Evolutionary conservation across 768 basidiomycete genomes (phyloP), one percentile per base, ranked within the genome.

Genomic region (Saitozyma podzolica): DNA sequence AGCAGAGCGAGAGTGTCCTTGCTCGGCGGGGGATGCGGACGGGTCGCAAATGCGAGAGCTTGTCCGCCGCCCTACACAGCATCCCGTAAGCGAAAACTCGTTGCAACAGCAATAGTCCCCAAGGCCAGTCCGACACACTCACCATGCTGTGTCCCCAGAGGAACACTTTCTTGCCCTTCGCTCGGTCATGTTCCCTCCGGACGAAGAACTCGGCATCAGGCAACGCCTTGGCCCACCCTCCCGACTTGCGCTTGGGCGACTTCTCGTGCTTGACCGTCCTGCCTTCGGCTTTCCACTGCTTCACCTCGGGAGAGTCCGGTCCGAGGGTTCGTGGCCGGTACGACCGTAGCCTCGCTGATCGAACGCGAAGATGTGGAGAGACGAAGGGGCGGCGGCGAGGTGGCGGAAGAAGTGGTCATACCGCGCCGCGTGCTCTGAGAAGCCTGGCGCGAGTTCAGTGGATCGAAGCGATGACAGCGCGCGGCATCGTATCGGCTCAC

Each of bases 161-260:
- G 65, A 76, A 76, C 19, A 76, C 56, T 58, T 67, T 72, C 61
- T 67, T 72, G 16, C 66, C 66, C n/a, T 48, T 63, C 13, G 71
- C 71, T 14, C 40, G 17, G 16, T 63, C 63, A 20, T 53, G 59
- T 47, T 70, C 70, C 6, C 68, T 29, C 54, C 63, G 64, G 1
- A 76, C 72, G 45, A 74, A 76, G 59, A 63, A 76, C 47, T 74
- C 72, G 58, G 74, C 74, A 69, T 76, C 75, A 48, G 68, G 65
- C 17, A 76, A 50, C 8, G 55, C 67, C 55, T 74, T 72, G n/a
- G 63, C 68, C 75, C 75, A 76, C 29, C 72, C 72, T 47, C 74
- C 74, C 1, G 70, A 74, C 56, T 58, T 54, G 45, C 75, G 40
- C 55, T 70, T 69, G 13, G 63, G 63, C 47, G 70, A 67, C 56